These are phyloP conservation scores for Epichloe baconii DNA, from an alignment of 2,329 filamentous ascomycete genomes.

Conservation along the genomic window DNA sequence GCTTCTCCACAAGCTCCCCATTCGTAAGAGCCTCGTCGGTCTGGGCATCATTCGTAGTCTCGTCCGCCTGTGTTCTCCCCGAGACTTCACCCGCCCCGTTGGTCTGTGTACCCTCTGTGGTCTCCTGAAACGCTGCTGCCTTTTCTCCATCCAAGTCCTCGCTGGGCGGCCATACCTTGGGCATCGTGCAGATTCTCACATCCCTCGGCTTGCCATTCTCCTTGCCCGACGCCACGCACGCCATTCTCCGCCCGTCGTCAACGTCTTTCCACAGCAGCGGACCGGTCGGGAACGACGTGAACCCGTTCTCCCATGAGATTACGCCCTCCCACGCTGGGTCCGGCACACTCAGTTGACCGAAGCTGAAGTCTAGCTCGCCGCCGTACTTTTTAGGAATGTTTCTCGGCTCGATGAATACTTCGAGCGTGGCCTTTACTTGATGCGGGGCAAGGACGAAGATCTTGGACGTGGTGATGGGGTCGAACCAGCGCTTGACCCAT, in stretches of 20 bases:
- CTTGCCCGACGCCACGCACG: slow-evolving; percentile 41
- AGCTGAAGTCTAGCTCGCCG: slow-evolving; percentile 71
- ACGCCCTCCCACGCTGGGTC: slow-evolving; percentile 46
- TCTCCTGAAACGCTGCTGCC: not conserved
- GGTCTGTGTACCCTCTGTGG: slow-evolving; percentile 16
- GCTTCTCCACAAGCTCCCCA: slow-evolving; percentile 18
- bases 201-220: slow-evolving; percentile 29
- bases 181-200: slow-evolving; percentile 38
- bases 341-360: slow-evolving; percentile 61
- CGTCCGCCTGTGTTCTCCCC: slow-evolving; percentile 16
- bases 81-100: slow-evolving; percentile 3
- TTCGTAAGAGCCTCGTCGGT: slow-evolving; percentile 15
- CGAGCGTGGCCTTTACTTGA: slow-evolving; percentile 66
- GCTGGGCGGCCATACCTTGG: slow-evolving; percentile 22
- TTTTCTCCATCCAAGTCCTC: slow-evolving; percentile 4
- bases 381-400: slow-evolving; percentile 88
- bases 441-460: slow-evolving; percentile 73
- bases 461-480: slow-evolving; percentile 86
- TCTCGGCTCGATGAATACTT: slow-evolving; percentile 64
- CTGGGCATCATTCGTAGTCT: not conserved
- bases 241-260: slow-evolving; percentile 30
- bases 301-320: slow-evolving; percentile 37
- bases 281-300: slow-evolving; percentile 40
- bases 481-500: slow-evolving; percentile 93
- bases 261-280: slow-evolving; percentile 43